These are phyloP conservation scores for Globisporangium ultimum DNA, from an alignment of 352 stramenopile genomes.

Conservation along the genomic window DNA sequence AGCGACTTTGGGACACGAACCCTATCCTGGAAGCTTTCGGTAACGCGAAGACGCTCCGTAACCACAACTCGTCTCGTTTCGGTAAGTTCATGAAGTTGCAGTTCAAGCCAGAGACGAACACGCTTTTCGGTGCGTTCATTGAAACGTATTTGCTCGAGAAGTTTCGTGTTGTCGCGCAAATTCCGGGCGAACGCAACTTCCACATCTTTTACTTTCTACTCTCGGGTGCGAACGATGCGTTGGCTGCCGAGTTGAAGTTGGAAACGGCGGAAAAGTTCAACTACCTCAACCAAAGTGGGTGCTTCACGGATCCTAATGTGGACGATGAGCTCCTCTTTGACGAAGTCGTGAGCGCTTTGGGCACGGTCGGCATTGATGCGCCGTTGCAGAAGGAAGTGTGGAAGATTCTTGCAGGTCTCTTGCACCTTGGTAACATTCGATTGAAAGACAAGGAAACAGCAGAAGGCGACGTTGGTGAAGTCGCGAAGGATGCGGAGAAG, in stretches of 20 bases:
- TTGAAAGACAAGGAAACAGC: constrained; percentile 77
- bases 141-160: constrained; percentile 90
- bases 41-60: constrained; percentile 87
- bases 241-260: constrained; percentile 59
- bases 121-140: constrained; percentile 76
- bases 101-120: constrained; percentile 72
- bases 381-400: constrained; percentile 73
- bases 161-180: constrained; percentile 86
- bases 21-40: constrained; percentile 86
- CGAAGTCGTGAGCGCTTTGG: constrained; percentile 74
- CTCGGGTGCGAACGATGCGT: constrained; percentile 58
- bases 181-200: constrained; percentile 86
- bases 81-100: constrained; percentile 91
- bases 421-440: constrained; percentile 81
- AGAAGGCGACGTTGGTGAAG: constrained; percentile 72
- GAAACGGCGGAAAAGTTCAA: constrained; percentile 51
- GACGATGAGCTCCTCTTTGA: constrained; percentile 88
- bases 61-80: constrained; percentile 87
- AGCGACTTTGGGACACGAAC: constrained; percentile 86
- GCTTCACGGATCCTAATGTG: constrained; percentile 76
- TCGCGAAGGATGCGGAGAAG: constrained; percentile 45
- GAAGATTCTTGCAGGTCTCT: constrained; percentile 67
- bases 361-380: constrained; percentile 68
- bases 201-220: constrained; percentile 92
- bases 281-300: constrained; percentile 88